A percentile compares a stretch with the other conserved stretches of the same genome.
Evolutionary conservation across 768 basidiomycete genomes (phyloP).

Genomic region (Rhodosporidiobolus sp.): DNA sequence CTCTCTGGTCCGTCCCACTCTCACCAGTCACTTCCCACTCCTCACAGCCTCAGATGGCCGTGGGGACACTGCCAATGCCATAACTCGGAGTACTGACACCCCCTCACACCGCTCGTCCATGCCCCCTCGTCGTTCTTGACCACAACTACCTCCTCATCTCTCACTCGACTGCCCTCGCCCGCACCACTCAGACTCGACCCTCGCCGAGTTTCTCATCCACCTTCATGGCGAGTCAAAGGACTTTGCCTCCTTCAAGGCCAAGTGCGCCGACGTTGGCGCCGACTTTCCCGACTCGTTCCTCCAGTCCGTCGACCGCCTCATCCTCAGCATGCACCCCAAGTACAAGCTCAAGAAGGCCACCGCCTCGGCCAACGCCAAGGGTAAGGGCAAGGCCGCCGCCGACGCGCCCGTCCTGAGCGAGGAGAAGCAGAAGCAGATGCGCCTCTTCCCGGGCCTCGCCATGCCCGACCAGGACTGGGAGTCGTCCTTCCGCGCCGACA

Average conservation of each 20-base stretch:
- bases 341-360: slow-evolving; percentile 61
- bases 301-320: slow-evolving; percentile 88
- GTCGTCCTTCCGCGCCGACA: slow-evolving; percentile 51
- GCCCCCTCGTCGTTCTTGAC: too few relatives aligned
- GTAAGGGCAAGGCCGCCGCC: slow-evolving; percentile 42
- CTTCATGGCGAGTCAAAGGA: slow-evolving; percentile 60
- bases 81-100: too few relatives aligned
- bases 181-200: slow-evolving; percentile 76
- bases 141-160: neutral
- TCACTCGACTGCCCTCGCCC: slow-evolving; percentile 44
- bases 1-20: slow-evolving; percentile 18
- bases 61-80: neutral
- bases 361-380: slow-evolving; percentile 43
- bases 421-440: slow-evolving; percentile 66
- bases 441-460: slow-evolving; percentile 86
- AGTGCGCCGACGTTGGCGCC: slow-evolving; percentile 71
- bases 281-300: slow-evolving; percentile 83
- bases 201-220: slow-evolving; percentile 90
- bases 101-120: too few relatives aligned
- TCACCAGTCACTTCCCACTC: neutral
- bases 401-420: slow-evolving; percentile 53
- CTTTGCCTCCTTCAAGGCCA: slow-evolving; percentile 72
- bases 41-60: neutral
- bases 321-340: slow-evolving; percentile 90
- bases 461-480: slow-evolving; percentile 69